Evolutionary conservation across 2,329 filamentous ascomycete genomes (phyloP).

Genomic region (Rutstroemia sp.): DNA sequence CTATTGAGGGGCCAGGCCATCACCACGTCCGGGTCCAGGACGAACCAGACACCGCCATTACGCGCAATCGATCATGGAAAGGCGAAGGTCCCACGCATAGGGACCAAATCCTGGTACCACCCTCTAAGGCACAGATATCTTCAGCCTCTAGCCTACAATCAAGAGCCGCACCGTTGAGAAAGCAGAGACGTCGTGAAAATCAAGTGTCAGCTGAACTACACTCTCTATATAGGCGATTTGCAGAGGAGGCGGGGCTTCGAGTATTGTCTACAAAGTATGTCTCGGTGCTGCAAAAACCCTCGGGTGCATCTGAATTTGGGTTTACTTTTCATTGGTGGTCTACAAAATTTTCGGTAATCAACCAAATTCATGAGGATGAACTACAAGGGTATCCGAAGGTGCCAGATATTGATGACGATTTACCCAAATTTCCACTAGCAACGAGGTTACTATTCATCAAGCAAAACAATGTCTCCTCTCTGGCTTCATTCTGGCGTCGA

Average conservation of each 20-base stretch:
- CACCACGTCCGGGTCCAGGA: too few species aligned
- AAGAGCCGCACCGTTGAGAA: too few species aligned
- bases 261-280: conserved; percentile 3
- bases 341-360: neutral
- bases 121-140: too few species aligned
- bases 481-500: conserved; percentile 5
- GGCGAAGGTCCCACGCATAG: too few species aligned
- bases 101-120: too few species aligned
- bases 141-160: too few species aligned
- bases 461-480: conserved; percentile 2
- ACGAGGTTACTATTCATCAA: conserved; percentile 3
- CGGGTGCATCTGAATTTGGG: neutral
- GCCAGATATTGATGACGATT: neutral
- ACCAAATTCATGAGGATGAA: conserved; percentile 2
- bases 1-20: too few species aligned
- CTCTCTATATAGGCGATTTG: neutral
- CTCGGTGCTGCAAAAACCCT: neutral
- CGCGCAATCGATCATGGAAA: too few species aligned
- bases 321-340: conserved; percentile 1
- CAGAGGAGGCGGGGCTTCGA: neutral
- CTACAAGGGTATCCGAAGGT: neutral
- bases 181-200: too few species aligned
- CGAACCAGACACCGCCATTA: too few species aligned
- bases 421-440: neutral
- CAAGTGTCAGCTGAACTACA: neutral